Percentiles rank a stretch among this genome's conserved stretches.
Evolutionary conservation across 352 stramenopile species (phyloP).

Genomic region (Phytophthora ohioensis): DNA sequence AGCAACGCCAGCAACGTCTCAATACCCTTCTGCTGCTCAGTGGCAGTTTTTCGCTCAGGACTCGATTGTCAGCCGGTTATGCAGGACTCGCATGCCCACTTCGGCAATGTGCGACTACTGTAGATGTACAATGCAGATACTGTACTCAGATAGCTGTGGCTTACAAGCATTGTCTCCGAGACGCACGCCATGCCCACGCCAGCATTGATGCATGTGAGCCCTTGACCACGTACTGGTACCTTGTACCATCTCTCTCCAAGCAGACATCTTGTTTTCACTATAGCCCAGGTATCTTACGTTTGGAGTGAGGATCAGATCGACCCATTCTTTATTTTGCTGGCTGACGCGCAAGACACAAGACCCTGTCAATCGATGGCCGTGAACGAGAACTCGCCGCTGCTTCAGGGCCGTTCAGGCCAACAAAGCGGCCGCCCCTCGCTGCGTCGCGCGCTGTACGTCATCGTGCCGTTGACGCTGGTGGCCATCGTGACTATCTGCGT

Average conservation of each 20-base stretch:
- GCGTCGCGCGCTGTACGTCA: constrained; percentile 61
- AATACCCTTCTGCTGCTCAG: no score
- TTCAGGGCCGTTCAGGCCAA: constrained; percentile 40
- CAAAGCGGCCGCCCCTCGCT: constrained; percentile 31
- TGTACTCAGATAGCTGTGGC: no score
- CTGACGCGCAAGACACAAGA: background rate
- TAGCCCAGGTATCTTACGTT: background rate
- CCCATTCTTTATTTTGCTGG: constrained; percentile 33
- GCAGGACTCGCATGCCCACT: no score
- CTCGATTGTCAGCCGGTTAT: no score
- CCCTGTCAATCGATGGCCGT: constrained; percentile 19
- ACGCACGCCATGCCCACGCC: no score
- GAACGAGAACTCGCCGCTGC: constrained; percentile 67
- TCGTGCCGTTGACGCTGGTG: constrained; percentile 61
- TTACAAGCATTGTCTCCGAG: no score
- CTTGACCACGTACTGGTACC: constrained; percentile 5
- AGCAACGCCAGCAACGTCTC: no score
- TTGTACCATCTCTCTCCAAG: background rate
- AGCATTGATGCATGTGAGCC: no score
- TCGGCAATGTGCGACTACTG: no score
- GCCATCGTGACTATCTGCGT: constrained; percentile 60
- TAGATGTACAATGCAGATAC: no score
- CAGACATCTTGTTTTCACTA: constrained; percentile 20
- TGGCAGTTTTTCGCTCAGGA: no score
- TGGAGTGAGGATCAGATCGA: background rate